These are phyloP conservation scores for Phanerodontia chrysosporium DNA, from an alignment of 768 basidiomycete species.

Conservation along the genomic window DNA sequence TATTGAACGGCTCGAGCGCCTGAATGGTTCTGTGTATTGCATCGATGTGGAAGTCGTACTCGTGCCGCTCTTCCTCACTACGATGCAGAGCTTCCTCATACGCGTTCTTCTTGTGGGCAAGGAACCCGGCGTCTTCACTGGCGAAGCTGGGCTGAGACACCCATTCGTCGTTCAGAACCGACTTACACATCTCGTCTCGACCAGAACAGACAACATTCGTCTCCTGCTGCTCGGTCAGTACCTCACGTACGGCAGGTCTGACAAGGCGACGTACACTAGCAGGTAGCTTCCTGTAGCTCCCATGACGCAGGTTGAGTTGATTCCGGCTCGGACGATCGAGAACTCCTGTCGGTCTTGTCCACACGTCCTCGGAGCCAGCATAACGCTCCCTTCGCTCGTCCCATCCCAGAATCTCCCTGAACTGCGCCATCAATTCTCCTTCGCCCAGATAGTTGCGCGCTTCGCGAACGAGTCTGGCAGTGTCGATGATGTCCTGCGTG, in stretches of 20 bases:
- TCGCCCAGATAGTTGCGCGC: constrained; percentile 70
- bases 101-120: constrained; percentile 88
- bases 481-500: constrained; percentile 90
- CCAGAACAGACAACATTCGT: constrained; percentile 87
- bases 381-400: constrained; percentile 58
- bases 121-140: constrained; percentile 89
- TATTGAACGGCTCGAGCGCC: constrained; percentile 86
- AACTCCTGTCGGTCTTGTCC: constrained; percentile 25
- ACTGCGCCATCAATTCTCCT: constrained; percentile 73
- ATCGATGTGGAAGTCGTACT: constrained; percentile 98
- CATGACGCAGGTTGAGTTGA: constrained; percentile 70
- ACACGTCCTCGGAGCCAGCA: constrained; percentile 24
- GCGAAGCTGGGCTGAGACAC: constrained; percentile 95
- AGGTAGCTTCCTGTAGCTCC: constrained; percentile 88
- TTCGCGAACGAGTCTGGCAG: constrained; percentile 76
- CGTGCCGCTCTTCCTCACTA: constrained; percentile 96
- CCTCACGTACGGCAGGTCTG: constrained; percentile 2
- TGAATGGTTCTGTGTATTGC: constrained; percentile 88
- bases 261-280: constrained; percentile 51
- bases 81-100: constrained; percentile 97
- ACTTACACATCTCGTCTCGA: constrained; percentile 94
- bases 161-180: constrained; percentile 98
- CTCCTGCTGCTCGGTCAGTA: constrained; percentile 49
- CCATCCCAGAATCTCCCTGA: constrained; percentile 86
- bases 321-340: constrained; percentile 47